Percentiles rank a stretch among this genome's conserved stretches.
Evolutionary conservation across 805 yeast genomes (phyloP).

Genomic region (Candida pini): DNA sequence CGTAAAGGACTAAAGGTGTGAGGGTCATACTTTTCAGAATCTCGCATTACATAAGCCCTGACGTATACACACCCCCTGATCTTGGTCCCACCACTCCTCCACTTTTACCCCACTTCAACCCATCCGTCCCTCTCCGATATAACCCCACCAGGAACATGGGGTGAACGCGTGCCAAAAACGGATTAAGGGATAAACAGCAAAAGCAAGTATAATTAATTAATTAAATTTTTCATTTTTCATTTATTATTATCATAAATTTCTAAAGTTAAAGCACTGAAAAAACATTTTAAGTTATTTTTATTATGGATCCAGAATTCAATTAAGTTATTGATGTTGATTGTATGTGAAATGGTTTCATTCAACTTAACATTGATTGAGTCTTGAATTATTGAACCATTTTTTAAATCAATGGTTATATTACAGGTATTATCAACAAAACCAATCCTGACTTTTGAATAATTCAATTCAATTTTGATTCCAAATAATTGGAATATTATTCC

Average conservation of each 20-base stretch:
- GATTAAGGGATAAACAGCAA: too few species aligned
- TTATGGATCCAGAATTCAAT: slow-evolving; percentile 64
- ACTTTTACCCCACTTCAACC: too few species aligned
- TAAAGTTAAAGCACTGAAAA: slow-evolving; percentile 67
- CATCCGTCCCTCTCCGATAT: too few species aligned
- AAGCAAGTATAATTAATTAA: too few species aligned
- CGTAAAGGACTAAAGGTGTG: too few species aligned
- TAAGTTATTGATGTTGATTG: slow-evolving; percentile 48
- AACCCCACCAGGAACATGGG: background rate
- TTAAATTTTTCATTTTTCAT: too few species aligned
- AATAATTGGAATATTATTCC: slow-evolving; percentile 60
- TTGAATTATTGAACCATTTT: slow-evolving; percentile 18
- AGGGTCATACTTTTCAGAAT: too few species aligned
- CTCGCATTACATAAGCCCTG: too few species aligned
- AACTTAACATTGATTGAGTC: slow-evolving; percentile 42
- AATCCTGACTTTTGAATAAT: slow-evolving; percentile 17
- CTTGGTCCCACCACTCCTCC: too few species aligned
- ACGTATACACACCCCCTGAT: too few species aligned
- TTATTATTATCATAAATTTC: slow-evolving; percentile 47
- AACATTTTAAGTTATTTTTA: slow-evolving; percentile 67
- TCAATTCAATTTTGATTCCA: slow-evolving; percentile 61
- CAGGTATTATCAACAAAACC: slow-evolving; percentile 12
- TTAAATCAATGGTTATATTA: slow-evolving; percentile 34
- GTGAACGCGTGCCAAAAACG: too few species aligned
- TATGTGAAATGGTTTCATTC: slow-evolving; percentile 47